A percentile compares a stretch with the other conserved stretches of the same genome.
These are phyloP conservation scores for Linnemannia elongata DNA, from an alignment of 192 early-diverging fungal species.

Conservation along the genomic window DNA sequence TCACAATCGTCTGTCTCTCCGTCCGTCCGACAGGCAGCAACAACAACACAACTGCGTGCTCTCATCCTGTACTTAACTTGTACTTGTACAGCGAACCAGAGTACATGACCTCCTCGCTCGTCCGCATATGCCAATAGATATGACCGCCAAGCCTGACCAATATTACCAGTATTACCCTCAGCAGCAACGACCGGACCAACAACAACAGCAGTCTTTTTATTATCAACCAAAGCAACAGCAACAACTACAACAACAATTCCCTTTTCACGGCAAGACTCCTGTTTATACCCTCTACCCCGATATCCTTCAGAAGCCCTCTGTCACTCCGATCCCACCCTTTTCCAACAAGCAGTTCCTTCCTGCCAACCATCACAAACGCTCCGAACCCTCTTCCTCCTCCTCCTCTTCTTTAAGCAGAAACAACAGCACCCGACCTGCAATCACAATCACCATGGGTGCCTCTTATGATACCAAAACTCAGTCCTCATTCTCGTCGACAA, in stretches of 20 bases:
- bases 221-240: constrained; percentile 11
- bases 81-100: background rate
- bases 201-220: background rate
- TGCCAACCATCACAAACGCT: constrained; percentile 5
- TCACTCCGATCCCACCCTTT: background rate
- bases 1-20: constrained; percentile 9
- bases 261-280: constrained; percentile 9
- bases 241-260: constrained; percentile 3
- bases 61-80: background rate
- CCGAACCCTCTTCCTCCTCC: constrained; percentile 1
- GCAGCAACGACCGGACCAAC: constrained; percentile 19
- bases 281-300: constrained; percentile 48
- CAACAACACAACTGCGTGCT: background rate
- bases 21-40: background rate
- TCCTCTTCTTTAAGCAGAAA: background rate
- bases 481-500: constrained; percentile 19
- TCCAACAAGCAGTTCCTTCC: constrained; percentile 15
- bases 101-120: background rate
- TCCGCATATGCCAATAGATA: constrained; percentile 9
- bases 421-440: background rate
- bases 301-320: constrained; percentile 20
- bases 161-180: background rate
- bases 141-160: constrained; percentile 26
- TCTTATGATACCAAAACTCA: constrained; percentile 6
- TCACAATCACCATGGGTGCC: constrained; percentile 3